Evolutionary conservation across 306 rosid genomes (phyloP).

Genomic region (Rosa lucieae): DNA sequence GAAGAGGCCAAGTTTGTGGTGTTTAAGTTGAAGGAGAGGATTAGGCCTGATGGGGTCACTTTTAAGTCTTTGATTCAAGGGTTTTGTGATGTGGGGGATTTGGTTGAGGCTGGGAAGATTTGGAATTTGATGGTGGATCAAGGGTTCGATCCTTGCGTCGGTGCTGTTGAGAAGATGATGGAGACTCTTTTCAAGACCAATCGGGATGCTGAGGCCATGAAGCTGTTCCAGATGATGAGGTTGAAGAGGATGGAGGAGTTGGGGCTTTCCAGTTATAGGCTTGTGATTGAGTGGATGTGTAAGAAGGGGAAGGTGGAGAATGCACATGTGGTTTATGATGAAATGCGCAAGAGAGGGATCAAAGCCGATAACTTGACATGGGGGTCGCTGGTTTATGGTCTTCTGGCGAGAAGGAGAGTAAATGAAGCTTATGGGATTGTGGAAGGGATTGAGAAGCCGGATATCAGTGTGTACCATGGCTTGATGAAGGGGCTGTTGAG

Average conservation of each 20-base stretch:
- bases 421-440: conserved; percentile 48
- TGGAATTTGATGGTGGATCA: conserved; percentile 89
- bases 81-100: conserved; percentile 64
- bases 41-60: conserved; percentile 49
- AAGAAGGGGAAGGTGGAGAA: conserved; percentile 48
- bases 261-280: conserved; percentile 53
- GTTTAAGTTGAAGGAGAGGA: conserved; percentile 57
- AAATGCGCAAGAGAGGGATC: conserved; percentile 66
- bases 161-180: conserved; percentile 65
- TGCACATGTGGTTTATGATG: conserved; percentile 55
- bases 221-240: conserved; percentile 66
- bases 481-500: conserved; percentile 73
- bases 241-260: conserved; percentile 55
- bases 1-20: conserved; percentile 63
- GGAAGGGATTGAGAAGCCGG: conserved; percentile 33
- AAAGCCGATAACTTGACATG: conserved; percentile 42
- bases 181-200: conserved; percentile 61
- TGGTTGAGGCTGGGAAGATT: conserved; percentile 69
- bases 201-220: conserved; percentile 53
- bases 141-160: conserved; percentile 57
- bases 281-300: conserved; percentile 71
- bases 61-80: conserved; percentile 56
- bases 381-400: conserved; percentile 59
- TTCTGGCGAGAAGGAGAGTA: conserved; percentile 50
- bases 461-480: conserved; percentile 61